phyloP scores from a whole-genome alignment of 148 eudicot genomes.

The Camellia lanceoleosa region DNA sequence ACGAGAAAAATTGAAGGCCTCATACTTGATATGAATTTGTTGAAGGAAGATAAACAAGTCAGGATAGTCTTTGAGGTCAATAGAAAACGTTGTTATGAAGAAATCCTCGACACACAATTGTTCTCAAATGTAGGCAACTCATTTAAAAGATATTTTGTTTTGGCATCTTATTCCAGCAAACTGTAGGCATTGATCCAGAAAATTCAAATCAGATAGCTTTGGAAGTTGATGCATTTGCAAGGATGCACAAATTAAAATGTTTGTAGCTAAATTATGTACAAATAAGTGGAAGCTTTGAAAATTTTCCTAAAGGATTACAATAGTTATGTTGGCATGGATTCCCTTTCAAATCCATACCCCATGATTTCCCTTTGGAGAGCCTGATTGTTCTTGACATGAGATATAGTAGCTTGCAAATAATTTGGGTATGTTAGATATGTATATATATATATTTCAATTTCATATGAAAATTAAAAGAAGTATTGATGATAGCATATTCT shows the following conservation, averaged over 20 bases:
- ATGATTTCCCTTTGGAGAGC: neutral
- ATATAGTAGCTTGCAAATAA: neutral
- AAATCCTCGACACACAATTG: neutral
- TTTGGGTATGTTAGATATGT: neutral
- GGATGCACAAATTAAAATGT: neutral
- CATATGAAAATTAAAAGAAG: neutral
- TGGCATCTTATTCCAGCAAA: neutral
- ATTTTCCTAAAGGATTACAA: neutral
- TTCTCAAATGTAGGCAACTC: neutral
- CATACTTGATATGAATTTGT: neutral
- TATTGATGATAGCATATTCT: neutral
- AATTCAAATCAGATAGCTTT: neutral
- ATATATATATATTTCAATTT: too few relatives aligned
- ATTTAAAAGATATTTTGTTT: neutral
- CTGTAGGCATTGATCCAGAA: neutral
- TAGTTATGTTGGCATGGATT: neutral
- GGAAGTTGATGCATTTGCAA: neutral
- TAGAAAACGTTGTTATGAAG: neutral
- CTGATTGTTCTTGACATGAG: neutral
- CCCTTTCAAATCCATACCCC: neutral
- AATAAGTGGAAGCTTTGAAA: neutral
- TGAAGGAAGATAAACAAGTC: neutral
- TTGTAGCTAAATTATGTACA: neutral
- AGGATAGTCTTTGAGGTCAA: neutral
- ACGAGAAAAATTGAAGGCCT: neutral